Evolutionary conservation across 2,329 filamentous ascomycete species (phyloP), one percentile per base, ranked within the genome.

Genomic region (Epichloe sibirici): DNA sequence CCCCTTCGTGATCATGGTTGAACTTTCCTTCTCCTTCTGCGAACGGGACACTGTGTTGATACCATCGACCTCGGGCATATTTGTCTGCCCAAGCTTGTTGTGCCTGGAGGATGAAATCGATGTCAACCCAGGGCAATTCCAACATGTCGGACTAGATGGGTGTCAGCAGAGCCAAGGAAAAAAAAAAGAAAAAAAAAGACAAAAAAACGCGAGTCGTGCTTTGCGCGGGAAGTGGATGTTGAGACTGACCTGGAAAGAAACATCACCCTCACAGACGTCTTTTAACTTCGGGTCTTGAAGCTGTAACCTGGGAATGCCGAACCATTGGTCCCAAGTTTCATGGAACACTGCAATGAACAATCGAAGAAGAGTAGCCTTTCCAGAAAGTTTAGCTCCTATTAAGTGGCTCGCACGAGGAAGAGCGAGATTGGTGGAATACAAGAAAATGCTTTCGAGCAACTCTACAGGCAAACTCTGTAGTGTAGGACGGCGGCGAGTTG

Each of bases 361-460:
- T 4, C 67, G 65, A 12, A 72, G 51, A 15, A 70, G 62, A 1
- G 70, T 72, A 6, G 60, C 63, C 11, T 63, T 63, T 0, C 59
- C 58, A 6, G 77, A 79, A 13, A 82, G 69, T 45, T 72, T 67
- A 28, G 63, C 60, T 25, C 75, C 74, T 34, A 82, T 64, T 35
- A 68, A 62, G 11, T 62, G 70, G 49, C 69, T 74, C 48, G 71
- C 66, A 5, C 65, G 68, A 0, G 76, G 69, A 1, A 82, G 66
- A 49, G 72, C 67, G 46, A 75, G 55, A 56, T 77, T 79, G 55
- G 65, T 61, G 48, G 76, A 78, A 50, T 74, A 63, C 56, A 76
- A 62, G 51, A 79, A 72, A 47, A 82, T 78, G 35, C 56, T 66
- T 59, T 80, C 75, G 12, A 81, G 68, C 25, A 81, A 66, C 61